Evolutionary conservation across 306 rosid species (phyloP).

Genomic region (Urtica urens): DNA sequence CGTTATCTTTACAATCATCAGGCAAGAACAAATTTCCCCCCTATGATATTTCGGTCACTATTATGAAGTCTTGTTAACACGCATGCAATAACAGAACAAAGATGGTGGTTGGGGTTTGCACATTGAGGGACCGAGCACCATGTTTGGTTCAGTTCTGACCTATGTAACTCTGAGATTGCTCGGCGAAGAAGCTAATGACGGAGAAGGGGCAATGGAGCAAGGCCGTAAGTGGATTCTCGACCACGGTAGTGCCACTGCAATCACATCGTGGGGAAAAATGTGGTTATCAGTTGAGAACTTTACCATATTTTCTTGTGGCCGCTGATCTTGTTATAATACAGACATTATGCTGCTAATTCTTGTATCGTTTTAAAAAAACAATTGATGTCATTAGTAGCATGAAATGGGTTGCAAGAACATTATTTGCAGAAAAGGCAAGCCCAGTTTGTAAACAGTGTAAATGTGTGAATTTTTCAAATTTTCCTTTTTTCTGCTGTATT

Average conservation of each 20-base stretch:
- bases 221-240: conserved; percentile 64
- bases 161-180: conserved; percentile 62
- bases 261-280: conserved; percentile 92
- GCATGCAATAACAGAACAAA: conserved; percentile 51
- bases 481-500: too few species aligned
- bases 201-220: conserved; percentile 50
- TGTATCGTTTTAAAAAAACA: too few species aligned
- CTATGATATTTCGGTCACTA: not conserved
- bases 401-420: too few species aligned
- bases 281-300: conserved; percentile 75
- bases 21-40: conserved; percentile 19
- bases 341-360: too few species aligned
- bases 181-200: conserved; percentile 72
- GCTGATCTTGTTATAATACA: too few species aligned
- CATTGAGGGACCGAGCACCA: conserved; percentile 86
- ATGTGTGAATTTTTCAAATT: too few species aligned
- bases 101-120: conserved; percentile 98
- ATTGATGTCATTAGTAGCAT: too few species aligned
- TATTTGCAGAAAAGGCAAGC: too few species aligned
- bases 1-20: conserved; percentile 82
- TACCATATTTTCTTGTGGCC: too few species aligned
- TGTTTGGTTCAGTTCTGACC: conserved; percentile 71
- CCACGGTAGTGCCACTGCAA: conserved; percentile 71
- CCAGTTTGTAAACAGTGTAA: too few species aligned
- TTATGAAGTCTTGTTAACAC: not conserved